A percentile compares a stretch with the other conserved stretches of the same genome.
Evolutionary conservation across 2,329 filamentous ascomycete genomes (phyloP).

Genomic region (Cladophialophora yegresii): DNA sequence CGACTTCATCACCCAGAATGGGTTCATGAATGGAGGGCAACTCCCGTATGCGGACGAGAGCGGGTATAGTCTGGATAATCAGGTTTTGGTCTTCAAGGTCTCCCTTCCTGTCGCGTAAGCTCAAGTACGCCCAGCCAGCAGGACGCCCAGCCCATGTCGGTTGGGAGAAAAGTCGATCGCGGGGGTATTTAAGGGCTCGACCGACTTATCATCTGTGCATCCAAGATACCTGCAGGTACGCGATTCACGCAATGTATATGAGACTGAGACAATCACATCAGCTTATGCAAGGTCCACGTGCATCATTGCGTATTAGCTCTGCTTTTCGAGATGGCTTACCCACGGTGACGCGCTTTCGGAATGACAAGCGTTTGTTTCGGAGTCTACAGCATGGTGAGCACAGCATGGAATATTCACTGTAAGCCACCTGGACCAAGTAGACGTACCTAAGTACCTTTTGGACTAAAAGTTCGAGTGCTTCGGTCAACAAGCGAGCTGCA

Average conservation of each 20-base stretch:
- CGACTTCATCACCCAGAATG: constrained; percentile 73
- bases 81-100: constrained; percentile 65
- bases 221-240: background rate
- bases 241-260: background rate
- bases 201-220: too few species aligned
- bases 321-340: too few species aligned
- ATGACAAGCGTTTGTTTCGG: background rate
- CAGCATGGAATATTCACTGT: background rate
- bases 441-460: too few species aligned
- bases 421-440: background rate
- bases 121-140: background rate
- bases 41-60: constrained; percentile 59
- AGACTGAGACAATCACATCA: background rate
- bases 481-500: too few species aligned
- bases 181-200: background rate
- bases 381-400: background rate
- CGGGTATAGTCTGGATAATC: constrained; percentile 62
- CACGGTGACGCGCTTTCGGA: background rate
- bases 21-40: constrained; percentile 60
- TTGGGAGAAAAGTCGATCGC: background rate
- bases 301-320: too few species aligned
- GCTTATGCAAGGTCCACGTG: too few species aligned
- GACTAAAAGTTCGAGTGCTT: too few species aligned
- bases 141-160: background rate
- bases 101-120: constrained; percentile 18